Conservation (phyloP, 306 rosid species). For the Astragalus membranaceus region DNA sequence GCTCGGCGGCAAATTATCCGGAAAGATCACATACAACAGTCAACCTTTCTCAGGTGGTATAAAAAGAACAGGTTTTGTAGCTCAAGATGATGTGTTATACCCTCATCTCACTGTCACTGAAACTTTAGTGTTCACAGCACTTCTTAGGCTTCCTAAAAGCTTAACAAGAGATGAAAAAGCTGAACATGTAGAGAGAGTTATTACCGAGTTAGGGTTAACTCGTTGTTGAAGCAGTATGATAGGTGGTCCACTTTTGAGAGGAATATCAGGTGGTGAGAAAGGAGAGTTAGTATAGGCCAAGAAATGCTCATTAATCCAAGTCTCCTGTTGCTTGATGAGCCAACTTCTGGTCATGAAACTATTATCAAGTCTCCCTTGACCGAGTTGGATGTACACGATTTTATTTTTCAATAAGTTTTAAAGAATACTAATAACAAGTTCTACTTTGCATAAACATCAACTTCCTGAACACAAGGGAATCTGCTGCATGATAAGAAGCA, state of each 20-base stretch:
- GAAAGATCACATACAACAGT: slow-evolving; percentile 72
- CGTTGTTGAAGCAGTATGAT: too few species aligned
- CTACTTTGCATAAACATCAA: slow-evolving; percentile 23
- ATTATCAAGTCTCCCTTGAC: slow-evolving; percentile 25
- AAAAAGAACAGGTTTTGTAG: slow-evolving; percentile 84
- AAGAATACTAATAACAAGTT: slow-evolving; percentile 25
- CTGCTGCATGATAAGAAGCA: slow-evolving; percentile 27
- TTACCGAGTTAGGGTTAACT: too few species aligned
- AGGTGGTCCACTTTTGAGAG: too few species aligned
- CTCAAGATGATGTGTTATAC: slow-evolving; percentile 92
- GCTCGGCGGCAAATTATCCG: slow-evolving; percentile 59
- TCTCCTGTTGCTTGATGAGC: slow-evolving; percentile 77
- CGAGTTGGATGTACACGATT: slow-evolving; percentile 23
- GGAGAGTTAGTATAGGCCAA: too few species aligned
- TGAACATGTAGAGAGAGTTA: too few species aligned
- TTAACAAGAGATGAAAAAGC: too few species aligned
- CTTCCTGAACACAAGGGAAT: slow-evolving; percentile 6
- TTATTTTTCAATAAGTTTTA: not conserved
- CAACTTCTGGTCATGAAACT: slow-evolving; percentile 47
- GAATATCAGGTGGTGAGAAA: too few species aligned
- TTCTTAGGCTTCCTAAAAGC: too few species aligned
- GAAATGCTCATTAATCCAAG: slow-evolving; percentile 95
- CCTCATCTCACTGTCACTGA: too few species aligned
- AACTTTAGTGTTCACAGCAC: too few species aligned
- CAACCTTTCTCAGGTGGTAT: slow-evolving; percentile 73